Evolutionary conservation across 441 rosid genomes (phyloP).

Genomic region (Melastoma candidum): DNA sequence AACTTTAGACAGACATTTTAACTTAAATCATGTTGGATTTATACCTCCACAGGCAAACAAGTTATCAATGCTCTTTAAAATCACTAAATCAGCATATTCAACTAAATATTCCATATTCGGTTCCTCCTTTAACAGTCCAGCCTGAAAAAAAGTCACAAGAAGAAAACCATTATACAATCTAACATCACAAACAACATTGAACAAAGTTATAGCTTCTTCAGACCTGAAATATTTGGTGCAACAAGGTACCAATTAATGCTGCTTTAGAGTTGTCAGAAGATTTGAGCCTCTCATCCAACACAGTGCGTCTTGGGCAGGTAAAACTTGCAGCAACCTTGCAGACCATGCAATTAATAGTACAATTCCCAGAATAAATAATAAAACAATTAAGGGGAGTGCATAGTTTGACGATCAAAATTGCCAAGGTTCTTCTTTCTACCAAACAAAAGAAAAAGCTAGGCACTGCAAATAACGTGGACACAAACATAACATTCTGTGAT

Average conservation of each 20-base stretch:
- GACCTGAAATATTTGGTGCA: conserved; percentile 97
- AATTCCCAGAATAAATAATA: not conserved
- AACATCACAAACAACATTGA: conserved; percentile 1
- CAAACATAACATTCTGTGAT: too few relatives aligned
- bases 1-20: too few relatives aligned
- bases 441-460: too few relatives aligned
- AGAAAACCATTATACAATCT: too few relatives aligned
- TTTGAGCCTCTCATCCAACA: conserved; percentile 93
- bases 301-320: conserved; percentile 73
- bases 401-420: too few relatives aligned
- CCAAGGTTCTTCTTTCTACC: too few relatives aligned
- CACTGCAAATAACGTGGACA: too few relatives aligned
- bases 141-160: conserved; percentile 33
- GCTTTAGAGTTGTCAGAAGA: conserved; percentile 59
- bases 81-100: conserved; percentile 54
- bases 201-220: conserved; percentile 3
- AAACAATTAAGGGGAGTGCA: not conserved
- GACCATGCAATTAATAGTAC: not conserved
- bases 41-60: conserved; percentile 95
- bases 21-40: conserved; percentile 4
- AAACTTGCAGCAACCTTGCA: conserved; percentile 89
- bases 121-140: conserved; percentile 62
- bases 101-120: conserved; percentile 56
- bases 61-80: conserved; percentile 73
- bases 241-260: conserved; percentile 88